Conservation (phyloP, 1,139 yeast species). For the Fermentozyma sake region DNA sequence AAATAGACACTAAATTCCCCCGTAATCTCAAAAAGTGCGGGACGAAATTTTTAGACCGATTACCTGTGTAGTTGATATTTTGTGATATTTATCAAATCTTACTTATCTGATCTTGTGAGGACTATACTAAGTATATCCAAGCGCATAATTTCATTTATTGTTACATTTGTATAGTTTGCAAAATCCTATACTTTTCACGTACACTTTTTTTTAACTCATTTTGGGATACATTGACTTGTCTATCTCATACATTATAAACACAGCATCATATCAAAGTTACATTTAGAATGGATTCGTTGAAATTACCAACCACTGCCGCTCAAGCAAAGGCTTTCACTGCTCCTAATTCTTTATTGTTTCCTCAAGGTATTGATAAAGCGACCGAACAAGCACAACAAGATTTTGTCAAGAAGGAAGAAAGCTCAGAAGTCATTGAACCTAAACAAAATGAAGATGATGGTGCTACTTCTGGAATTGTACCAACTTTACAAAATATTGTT, state of each 20-base stretch:
- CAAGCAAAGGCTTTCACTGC: conserved; percentile 74
- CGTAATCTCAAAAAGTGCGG: too few relatives aligned
- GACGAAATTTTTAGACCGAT: too few relatives aligned
- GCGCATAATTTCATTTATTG: too few relatives aligned
- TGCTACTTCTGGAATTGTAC: conserved; percentile 88
- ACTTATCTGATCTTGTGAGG: too few relatives aligned
- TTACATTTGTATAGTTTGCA: too few relatives aligned
- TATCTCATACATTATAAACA: conserved; percentile 6
- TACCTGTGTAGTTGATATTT: too few relatives aligned
- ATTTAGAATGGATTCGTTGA: conserved; percentile 71
- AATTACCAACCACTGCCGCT: conserved; percentile 77
- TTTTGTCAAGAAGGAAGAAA: conserved; percentile 25
- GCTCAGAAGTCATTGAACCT: conserved; percentile 33
- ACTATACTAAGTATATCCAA: too few relatives aligned
- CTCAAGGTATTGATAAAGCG: conserved; percentile 41
- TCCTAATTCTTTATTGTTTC: conserved; percentile 60
- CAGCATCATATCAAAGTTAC: conserved; percentile 8
- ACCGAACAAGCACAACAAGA: conserved; percentile 9
- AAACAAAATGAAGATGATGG: conserved; percentile 56
- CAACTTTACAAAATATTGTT: conserved; percentile 93
- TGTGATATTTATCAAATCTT: too few relatives aligned
- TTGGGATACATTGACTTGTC: conserved; percentile 46
- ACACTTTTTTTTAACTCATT: conserved; percentile 4
- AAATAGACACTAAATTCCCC: conserved; percentile 18
- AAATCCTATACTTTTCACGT: conserved; percentile 3